Base-by-base conservation (phyloP, 2,329 filamentous ascomycete species). In the Dactylellina drechsleri region DNA sequence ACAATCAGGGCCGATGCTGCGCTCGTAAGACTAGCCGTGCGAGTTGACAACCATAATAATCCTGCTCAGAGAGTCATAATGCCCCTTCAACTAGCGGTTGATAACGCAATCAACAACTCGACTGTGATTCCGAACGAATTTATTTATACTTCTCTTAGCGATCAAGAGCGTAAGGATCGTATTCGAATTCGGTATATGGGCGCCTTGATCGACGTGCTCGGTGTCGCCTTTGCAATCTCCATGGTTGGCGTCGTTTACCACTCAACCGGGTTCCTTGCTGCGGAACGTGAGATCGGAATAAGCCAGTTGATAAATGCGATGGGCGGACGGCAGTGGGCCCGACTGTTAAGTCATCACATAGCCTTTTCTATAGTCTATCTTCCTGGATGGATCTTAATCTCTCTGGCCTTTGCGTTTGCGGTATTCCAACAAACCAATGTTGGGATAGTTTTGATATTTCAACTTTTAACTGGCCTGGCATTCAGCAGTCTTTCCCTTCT, bases 241-340 rank as follows among this genome's bases (percentile, higher is more conserved):
- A 86, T 95, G 65, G 89, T 95, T 53, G 92, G 92, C 65, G 87
- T 97, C 26, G 90, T 90, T 43, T 97, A 97, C 81, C 93, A 97
- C 79, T 84, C 96, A 67, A 92, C 92, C 0, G 93, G 93, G 7
- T 89, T 93, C 79, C 90, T 96, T 81, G 93, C 93, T 6, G 88
- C 89, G 1, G 93, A 97, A 82, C 86, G 93, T 66, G 93, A 97
- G 83, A 85, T 89, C 15, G 93, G 93, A 70, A 95, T 97, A 87
- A 92, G 92, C 3, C 91, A 93, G 77, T 85, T 97, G 28, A 88
- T 97, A 50, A 93, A 97, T 82, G 90, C 92, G 65, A 97, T 96
- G 92, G 93, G 95, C 85, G 90, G 92, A 0, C 91, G 91, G 66
- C 85, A 86, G 65, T 87, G 88, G 20, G 90, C 91, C 1, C 87